Evolutionary conservation across 2,329 filamentous ascomycete genomes (phyloP), one percentile per base, ranked within the genome.

Genomic region (Colletotrichum lini): DNA sequence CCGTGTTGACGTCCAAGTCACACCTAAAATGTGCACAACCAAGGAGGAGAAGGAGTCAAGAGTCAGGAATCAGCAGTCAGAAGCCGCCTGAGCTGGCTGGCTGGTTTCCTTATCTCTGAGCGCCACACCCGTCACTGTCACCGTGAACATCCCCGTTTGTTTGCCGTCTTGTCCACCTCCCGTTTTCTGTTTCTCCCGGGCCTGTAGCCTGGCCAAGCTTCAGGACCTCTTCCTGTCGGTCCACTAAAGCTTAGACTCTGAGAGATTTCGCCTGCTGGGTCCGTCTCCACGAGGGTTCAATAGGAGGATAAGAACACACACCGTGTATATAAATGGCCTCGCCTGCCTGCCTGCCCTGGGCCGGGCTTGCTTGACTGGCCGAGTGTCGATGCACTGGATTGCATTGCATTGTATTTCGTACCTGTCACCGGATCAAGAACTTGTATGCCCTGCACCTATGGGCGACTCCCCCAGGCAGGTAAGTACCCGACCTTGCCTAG

Each of bases 241-340:
- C 68, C 68, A 71, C 68, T 59, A 59, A 71, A 71, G 65, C 68
- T 59, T 58, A 68, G 68, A 59, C 58, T 58, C 64, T 26, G 16
- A 49, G 21, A 15, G 9, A 40, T 40, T 58, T 68, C 45, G 40
- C 18, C 42, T 57, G 65, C 50, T 45, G 38, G 50, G 54, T 35
- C 30, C 8, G 30, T 54, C 58, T 71, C 58, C 65, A 71, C 58
- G 68, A 68, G 65, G 57, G 58, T 59, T 67, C 18, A 21, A 61
- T 67, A 35, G 52, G 58, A 42, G 30, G 40, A 18, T 50, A 42
- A n/a, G 56, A 44, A 10, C 30, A 40, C 35, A 10, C 44, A 50
- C 30, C 30, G 30, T 9, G 30, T 9, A 45, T 10, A 47, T 35
- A n/a, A 12, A 26, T 30, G 18, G 47, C n/a, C 47, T 47, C 13